Evolutionary conservation across 805 yeast species (phyloP).

Genomic region (Kluyveromyces aestuarii): DNA sequence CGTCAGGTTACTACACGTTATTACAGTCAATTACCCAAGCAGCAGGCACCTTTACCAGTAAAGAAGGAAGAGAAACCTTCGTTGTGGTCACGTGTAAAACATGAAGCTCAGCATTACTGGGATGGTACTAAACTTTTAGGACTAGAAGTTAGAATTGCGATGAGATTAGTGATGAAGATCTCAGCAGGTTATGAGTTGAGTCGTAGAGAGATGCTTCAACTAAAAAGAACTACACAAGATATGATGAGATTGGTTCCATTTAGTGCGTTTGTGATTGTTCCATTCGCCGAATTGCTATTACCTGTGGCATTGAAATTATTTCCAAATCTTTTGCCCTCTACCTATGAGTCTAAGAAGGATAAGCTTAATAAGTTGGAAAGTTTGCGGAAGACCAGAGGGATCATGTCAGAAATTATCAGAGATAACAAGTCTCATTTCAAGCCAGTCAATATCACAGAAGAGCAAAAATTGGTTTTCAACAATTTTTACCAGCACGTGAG

Average conservation of each 20-base stretch:
- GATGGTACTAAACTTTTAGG: constrained; percentile 92
- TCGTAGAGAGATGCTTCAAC: constrained; percentile 82
- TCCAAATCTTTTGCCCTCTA: constrained; percentile 90
- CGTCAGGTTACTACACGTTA: not conserved
- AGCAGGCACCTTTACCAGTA: not conserved
- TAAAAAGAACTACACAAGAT: constrained; percentile 80
- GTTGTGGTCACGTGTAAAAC: constrained; percentile 78
- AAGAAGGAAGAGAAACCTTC: constrained; percentile 34
- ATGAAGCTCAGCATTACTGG: constrained; percentile 89
- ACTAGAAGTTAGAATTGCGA: constrained; percentile 76
- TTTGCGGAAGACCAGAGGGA: constrained; percentile 53
- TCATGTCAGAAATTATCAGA: constrained; percentile 53
- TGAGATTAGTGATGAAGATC: constrained; percentile 70
- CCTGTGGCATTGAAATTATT: constrained; percentile 88
- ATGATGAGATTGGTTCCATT: constrained; percentile 85
- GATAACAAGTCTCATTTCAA: constrained; percentile 61
- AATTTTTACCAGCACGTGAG: constrained; percentile 69
- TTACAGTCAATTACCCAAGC: not conserved
- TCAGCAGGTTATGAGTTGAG: constrained; percentile 85
- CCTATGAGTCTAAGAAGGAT: constrained; percentile 64
- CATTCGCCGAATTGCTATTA: constrained; percentile 86
- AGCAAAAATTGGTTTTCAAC: constrained; percentile 69
- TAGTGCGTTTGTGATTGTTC: constrained; percentile 79
- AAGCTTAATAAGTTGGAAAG: constrained; percentile 48
- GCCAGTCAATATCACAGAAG: constrained; percentile 55